Percentiles rank a stretch among this genome's conserved stretches.
Evolutionary conservation across 306 rosid genomes (phyloP).

Genomic region (Casuarina equisetifolia): DNA sequence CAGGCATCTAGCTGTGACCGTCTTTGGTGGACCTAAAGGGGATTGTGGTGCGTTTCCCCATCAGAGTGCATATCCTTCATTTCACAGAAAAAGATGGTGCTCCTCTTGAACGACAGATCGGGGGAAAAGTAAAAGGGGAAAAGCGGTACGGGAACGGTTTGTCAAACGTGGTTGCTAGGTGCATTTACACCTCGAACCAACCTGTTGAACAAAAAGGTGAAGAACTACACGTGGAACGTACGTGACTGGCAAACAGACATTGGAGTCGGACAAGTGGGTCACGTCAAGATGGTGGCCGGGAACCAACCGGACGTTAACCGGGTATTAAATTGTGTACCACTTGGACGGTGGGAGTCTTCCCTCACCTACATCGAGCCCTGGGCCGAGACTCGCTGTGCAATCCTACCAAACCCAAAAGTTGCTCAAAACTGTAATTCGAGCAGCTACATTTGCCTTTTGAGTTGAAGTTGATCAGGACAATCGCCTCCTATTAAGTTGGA

Average conservation of each 20-base stretch:
- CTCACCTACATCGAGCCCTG: no score
- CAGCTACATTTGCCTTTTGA: no score
- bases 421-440: no score
- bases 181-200: neutral
- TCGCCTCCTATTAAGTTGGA: no score
- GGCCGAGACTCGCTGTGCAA: no score
- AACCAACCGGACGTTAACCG: neutral
- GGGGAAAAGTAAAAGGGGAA: neutral
- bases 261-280: conserved; percentile 16
- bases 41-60: no score
- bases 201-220: neutral
- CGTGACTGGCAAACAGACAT: neutral
- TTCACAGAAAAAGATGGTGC: neutral
- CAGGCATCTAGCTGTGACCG: no score
- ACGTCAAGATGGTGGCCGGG: neutral
- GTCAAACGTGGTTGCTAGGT: neutral
- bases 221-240: conserved; percentile 5
- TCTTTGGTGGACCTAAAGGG: no score
- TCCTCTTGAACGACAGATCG: neutral
- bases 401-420: no score
- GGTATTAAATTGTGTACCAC: neutral
- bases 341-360: neutral
- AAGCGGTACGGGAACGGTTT: no score
- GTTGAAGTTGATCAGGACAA: no score
- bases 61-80: neutral